Base-by-base conservation (phyloP, 2,329 filamentous ascomycete genomes). In the Fusarium pininemorale region DNA sequence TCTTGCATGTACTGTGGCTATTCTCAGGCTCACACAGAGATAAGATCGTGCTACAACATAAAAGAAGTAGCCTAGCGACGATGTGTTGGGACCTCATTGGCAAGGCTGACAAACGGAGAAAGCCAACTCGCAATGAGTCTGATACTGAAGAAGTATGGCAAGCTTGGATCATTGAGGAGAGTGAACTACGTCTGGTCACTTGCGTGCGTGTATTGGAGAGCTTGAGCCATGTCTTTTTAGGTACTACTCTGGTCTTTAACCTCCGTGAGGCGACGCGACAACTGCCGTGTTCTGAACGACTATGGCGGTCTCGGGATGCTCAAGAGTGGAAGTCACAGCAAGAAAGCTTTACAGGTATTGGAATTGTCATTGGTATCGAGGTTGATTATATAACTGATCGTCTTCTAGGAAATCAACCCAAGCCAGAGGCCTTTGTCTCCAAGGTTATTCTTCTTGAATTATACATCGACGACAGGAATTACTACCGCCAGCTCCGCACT, bases 391-490 rank as follows among this genome's bases (percentile, higher is more conserved):
- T 50, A 8, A 1, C 11, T 50, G 7, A 50, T 13, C 0, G 18
- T 13, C 0, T 3, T 8, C 6, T 5, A 20, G 30, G 13, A 47
- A 7, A 2, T 0, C n/a, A 30, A 3, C 10, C 30, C 1, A 26
- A 6, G 14, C 11, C 10, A 9, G 42, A 50, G 7, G 2, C 28
- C 0, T 64, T 64, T 13, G 2, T 9, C 0, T 20, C 16, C 4
- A 64, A 62, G 5, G 3, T 51, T 2, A 26, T 16, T 10, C 35
- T 44, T 24, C 37, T 64, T 0, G 56, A 64, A 28, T 6, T 62
- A 6, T 62, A 37, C 15, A n/a, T 64, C 3, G 44, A 62, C 13
- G 44, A 51, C 4, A 20, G 22, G 8, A 50, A 51, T 10, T n/a
- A 42, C 1, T 28, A 45, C 5, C 37, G 37, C 4, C 56, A 44